phyloP scores from a whole-genome alignment of 2,329 filamentous ascomycete genomes.

The Penicillium sclerotigenum region DNA sequence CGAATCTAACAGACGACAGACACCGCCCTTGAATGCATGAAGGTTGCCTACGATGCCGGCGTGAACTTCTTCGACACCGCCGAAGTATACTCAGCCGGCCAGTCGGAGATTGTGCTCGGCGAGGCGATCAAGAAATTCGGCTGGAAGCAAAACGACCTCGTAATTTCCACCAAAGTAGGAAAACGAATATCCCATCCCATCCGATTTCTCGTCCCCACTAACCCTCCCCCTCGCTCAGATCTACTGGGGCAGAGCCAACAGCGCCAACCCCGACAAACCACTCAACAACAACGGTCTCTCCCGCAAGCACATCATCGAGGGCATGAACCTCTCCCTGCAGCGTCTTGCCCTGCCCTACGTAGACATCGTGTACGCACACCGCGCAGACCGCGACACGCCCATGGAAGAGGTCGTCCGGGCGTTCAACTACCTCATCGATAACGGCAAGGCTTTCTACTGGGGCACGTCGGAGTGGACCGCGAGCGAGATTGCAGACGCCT shows the following conservation, averaged over 20 bases:
- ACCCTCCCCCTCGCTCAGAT: conserved; percentile 46
- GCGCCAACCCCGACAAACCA: conserved; percentile 57
- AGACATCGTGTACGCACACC: conserved; percentile 67
- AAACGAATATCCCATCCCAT: too few relatives aligned
- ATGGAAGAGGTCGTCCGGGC: conserved; percentile 69
- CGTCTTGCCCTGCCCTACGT: conserved; percentile 66
- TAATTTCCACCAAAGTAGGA: conserved; percentile 58
- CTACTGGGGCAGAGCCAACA: conserved; percentile 62
- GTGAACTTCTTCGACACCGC: conserved; percentile 59
- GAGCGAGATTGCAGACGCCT: conserved; percentile 63
- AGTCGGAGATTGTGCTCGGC: conserved; percentile 56
- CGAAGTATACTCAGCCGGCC: conserved; percentile 52
- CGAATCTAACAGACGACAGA: conserved; percentile 14
- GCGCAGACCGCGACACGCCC: conserved; percentile 64
- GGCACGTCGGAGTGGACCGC: conserved; percentile 67
- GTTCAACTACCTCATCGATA: conserved; percentile 68
- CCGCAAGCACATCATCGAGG: conserved; percentile 68
- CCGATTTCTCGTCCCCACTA: not conserved
- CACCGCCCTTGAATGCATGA: conserved; percentile 43
- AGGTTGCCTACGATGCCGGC: conserved; percentile 55
- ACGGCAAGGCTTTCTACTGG: conserved; percentile 68
- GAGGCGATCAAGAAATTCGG: conserved; percentile 55
- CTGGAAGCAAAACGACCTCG: conserved; percentile 57
- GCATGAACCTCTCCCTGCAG: conserved; percentile 57
- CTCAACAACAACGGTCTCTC: conserved; percentile 67